Evolutionary conservation across 169 alveolate species (phyloP), one percentile per base, ranked within the genome.

Genomic region (Babesia divergens): DNA sequence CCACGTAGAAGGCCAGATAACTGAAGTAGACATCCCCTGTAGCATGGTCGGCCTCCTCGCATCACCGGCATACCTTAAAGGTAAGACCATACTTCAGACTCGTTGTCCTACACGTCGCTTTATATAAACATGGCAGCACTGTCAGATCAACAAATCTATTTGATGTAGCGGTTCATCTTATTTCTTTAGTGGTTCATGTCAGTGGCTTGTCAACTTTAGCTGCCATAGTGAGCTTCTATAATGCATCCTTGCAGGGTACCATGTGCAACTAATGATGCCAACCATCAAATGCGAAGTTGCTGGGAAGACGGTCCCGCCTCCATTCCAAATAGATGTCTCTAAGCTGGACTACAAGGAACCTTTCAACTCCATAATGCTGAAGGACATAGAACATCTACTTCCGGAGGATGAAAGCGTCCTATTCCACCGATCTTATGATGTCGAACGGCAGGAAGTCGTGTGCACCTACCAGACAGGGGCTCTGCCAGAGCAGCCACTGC

Each of bases 11-110:
- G 93, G 94, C 43, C 49, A 77, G 28, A 72, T 91, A 26, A 72
- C 91, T 13, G 90, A 83, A 66, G 82, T 91, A 32, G 80, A 87
- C 49, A 70, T 91, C 22, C 95, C 95, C 9, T 74, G 91, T 20
- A 82, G 90, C 34, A 51, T 91, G 43, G 83, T 88, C 16, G 95
- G 95, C 7, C 84, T 91, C 24, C 65, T 91, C 65, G 94, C 92
- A n/a, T 91, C 92, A 40, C 95, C 95, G 9, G 95, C 95, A 6
- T 91, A 91, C 59, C 69, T 85, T 18, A 83, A 81, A 74, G 95
- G 95, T 77, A 44, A 22, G 18, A 24, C 18, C 55, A 6, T 31
- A 46, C n/a, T 20, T n/a, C n/a, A n/a, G n/a, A n/a, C n/a, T n/a
- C n/a, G n/a, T n/a, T n/a, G n/a, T n/a, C n/a, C n/a, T n/a, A n/a